Evolutionary conservation across 2,329 filamentous ascomycete species (phyloP), one percentile per base, ranked within the genome.

Genomic region (Pseudogymnoascus verrucosus): DNA sequence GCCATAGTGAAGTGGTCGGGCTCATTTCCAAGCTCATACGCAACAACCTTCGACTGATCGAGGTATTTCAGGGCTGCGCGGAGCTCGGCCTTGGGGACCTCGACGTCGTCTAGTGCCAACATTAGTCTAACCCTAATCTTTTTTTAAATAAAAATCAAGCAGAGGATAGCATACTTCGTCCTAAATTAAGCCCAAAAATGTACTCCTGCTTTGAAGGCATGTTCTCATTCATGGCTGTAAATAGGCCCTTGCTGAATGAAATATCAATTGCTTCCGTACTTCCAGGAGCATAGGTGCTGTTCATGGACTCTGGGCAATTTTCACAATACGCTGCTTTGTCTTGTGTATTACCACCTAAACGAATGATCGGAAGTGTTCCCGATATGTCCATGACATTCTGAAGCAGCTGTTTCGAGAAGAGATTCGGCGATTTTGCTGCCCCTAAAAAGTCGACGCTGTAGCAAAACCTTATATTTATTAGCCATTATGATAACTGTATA

Each of bases 311-410:
- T 4, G 34, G 16, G 19, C 34, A 62, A 16, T 37, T 14, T 44
- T 62, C 60, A 31, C 39, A 62, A 11, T 39, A 37, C 21, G 19
- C 40, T 5, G 28, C 39, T 21, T 21, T 21, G 28, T 62, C 60
- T 37, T 62, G 34, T 21, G 60, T 62, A 14, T 62, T 44, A 23
- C 60, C 60, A 62, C 60, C 60, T 14, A 62, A 11, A 37, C 60
- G 39, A 7, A 62, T 44, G 11, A 23, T 37, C 6, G 60, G 37
- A n/a, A 37, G 60, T 8, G 28, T 7, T 14, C 60, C 60, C 4
- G 60, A 39, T 23, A 39, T 23, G 12, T 62, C 60, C 10, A 21
- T 19, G 1, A 62, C 16, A 51, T 62, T 62, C n/a, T 62, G 39
- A n/a, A 62, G 60, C 11, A 62, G 36, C 5, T 19, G 34, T 4